Evolutionary conservation across 139 green algal genomes (phyloP).

Genomic region (Coelastrella sp.): DNA sequence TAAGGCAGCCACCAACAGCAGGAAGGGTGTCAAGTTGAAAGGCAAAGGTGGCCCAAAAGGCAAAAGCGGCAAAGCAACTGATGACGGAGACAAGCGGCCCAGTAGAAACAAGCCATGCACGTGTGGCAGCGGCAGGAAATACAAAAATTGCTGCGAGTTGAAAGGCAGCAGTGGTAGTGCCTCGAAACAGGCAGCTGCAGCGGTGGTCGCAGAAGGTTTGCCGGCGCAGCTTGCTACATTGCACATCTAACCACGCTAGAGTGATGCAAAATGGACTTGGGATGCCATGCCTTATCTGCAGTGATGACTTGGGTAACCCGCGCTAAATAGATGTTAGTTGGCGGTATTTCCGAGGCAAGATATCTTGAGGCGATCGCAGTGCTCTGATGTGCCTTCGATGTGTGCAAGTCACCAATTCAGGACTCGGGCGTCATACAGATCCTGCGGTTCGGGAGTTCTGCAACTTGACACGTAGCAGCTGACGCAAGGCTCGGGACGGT

Average conservation of each 20-base stretch:
- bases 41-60: neutral
- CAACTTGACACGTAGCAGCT: too few relatives aligned
- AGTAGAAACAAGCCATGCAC: slow-evolving; percentile 59
- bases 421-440: too few relatives aligned
- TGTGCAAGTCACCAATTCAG: too few relatives aligned
- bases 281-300: too few relatives aligned
- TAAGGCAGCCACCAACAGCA: neutral
- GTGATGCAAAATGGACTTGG: too few relatives aligned
- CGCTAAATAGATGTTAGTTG: too few relatives aligned
- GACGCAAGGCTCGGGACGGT: too few relatives aligned
- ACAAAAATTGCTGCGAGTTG: slow-evolving; percentile 71
- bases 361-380: too few relatives aligned
- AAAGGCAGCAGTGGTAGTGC: neutral
- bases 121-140: slow-evolving; percentile 64
- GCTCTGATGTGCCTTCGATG: too few relatives aligned
- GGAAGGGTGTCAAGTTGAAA: slow-evolving; percentile 22
- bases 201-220: neutral
- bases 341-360: too few relatives aligned
- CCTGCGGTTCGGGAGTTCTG: too few relatives aligned
- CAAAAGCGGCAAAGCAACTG: neutral
- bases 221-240: slow-evolving; percentile 27
- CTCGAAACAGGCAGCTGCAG: neutral
- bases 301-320: too few relatives aligned
- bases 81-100: slow-evolving; percentile 35
- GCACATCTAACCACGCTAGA: slow-evolving; percentile 16